Evolutionary conservation across 495 filamentous ascomycete species (phyloP), one percentile per base, ranked within the genome.

Genomic region (Bathelium albidoporum): DNA sequence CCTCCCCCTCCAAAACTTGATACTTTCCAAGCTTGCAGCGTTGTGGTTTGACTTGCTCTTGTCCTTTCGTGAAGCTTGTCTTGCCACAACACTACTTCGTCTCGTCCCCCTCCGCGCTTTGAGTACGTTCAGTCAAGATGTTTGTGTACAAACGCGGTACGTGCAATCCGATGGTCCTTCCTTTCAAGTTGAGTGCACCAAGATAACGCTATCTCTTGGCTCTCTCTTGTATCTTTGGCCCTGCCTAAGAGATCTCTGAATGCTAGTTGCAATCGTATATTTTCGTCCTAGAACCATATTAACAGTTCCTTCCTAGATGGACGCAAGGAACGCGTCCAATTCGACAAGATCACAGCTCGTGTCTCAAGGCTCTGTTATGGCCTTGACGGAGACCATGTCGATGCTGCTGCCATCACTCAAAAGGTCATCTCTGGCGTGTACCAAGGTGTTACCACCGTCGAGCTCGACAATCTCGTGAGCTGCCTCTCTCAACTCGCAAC

Each of bases 341-440:
- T 98, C 81, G 94, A 98, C 81, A 98, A 98, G 79, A 98, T 98
- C 83, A 97, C 94, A 65, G 94, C 94, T 66, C 91, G 94, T 76
- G 94, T 98, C 49, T 98, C 94, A 31, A 83, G 94, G 60, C 84
- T 98, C 60, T 98, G 94, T 82, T 98, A 98, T 75, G 92, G 94
- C 63, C 85, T 98, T 62, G 95, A 98, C 74, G 82, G 87, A 49
- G 94, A 97, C 64, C 94, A 98, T 80, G 89, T 98, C 69, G 94
- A 98, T 78, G 91, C 94, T 58, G 94, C 94, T 60, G 91, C 94
- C 67, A 98, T 98, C 74, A 98, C 94, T 52, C 90, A 95, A 80
- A 97, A 97, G 77, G 95, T 97, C 75, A 97, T 97, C 75, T 95
- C 92, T 72, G 94, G 94, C 82, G 94, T 98, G 62, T 98, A 98